Evolutionary conservation across 768 basidiomycete genomes (phyloP).

Genomic region (Trametes meyenii): DNA sequence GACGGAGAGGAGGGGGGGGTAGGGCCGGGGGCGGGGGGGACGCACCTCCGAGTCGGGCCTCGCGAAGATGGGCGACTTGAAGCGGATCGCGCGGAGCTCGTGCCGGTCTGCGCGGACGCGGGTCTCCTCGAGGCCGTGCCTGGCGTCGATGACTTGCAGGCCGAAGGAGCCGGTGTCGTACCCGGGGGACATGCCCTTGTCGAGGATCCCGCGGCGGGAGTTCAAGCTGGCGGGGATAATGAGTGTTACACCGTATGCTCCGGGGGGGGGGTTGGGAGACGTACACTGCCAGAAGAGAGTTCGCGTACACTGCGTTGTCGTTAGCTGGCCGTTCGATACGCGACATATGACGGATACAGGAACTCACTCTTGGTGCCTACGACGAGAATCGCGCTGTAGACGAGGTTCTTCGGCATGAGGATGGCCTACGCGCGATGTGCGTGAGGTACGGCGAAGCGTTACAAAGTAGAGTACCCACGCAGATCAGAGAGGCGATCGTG

Average conservation of each 20-base stretch:
- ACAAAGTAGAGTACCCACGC: not conserved
- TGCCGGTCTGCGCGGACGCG: not conserved
- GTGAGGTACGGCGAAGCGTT: not conserved
- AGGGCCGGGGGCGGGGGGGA: too few species aligned
- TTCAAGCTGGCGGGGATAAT: too few species aligned
- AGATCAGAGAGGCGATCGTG: too few species aligned
- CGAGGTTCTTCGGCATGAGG: not conserved
- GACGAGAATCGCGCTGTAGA: slow-evolving; percentile 4
- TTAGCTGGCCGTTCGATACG: not conserved
- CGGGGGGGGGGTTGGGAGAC: too few species aligned
- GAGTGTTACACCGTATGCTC: too few species aligned
- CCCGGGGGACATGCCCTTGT: slow-evolving; percentile 12
- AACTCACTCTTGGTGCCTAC: slow-evolving; percentile 5
- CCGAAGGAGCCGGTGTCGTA: slow-evolving; percentile 20
- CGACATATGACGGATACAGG: not conserved
- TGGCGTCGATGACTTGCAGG: slow-evolving; percentile 2
- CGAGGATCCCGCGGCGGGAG: slow-evolving; percentile 8
- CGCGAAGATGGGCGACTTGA: too few species aligned
- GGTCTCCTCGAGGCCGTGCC: not conserved
- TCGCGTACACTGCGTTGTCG: slow-evolving; percentile 1
- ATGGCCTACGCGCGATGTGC: slow-evolving; percentile 1
- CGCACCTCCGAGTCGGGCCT: too few species aligned
- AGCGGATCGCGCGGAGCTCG: not conserved
- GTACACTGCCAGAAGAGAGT: slow-evolving; percentile 13
- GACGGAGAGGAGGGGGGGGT: too few species aligned